Evolutionary conservation across 2,329 filamentous ascomycete genomes (phyloP), one percentile per base, ranked within the genome.

Genomic region (Colletotrichum orbiculare): DNA sequence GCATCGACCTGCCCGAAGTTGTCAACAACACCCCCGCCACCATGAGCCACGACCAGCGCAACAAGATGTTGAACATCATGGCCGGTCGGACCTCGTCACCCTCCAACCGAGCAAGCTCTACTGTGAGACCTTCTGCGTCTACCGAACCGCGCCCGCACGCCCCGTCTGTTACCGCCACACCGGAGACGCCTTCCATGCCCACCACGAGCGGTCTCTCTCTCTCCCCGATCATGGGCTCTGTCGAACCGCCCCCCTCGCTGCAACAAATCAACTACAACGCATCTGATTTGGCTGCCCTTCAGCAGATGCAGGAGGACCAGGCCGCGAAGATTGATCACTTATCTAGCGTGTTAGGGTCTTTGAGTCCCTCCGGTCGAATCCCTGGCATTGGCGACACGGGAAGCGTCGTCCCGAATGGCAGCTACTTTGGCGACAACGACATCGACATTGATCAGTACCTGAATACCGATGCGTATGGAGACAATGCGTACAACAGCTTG

Each of bases 321-420:
- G 89, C 91, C 66, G 85, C 85, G 52, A 91, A 91, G 53, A 91
- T 97, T 1, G 87, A 92, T 67, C 88, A 92, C 63, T 82, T 97
- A 9, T 89, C 89, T 55, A 89, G 87, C 60, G 81, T 93, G 13
- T 84, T 97, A 8, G 89, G 91, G 7, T 94, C 94, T 0, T 83
- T 97, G 11, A 94, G 90, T 71, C 94, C 94, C 0, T 92, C 88
- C 0, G 93, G 93, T 5, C 85, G 87, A 13, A 92, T 97, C 41
- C 91, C 93, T 1, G 92, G 92, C 5, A 76, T 96, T 2, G 81
- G 81, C 34, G 82, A 85, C 3, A 74, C 70, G 13, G 62, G 69
- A 17, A 75, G 74, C 35, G 60, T 57, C 13, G 66, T 62, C 8
- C 68, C 68, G 12, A 58, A 68, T 25, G 70, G 71, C 15, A 73